Conservation (phyloP, 371 early-diverging fungal genomes). For the Nematocida minor region DNA sequence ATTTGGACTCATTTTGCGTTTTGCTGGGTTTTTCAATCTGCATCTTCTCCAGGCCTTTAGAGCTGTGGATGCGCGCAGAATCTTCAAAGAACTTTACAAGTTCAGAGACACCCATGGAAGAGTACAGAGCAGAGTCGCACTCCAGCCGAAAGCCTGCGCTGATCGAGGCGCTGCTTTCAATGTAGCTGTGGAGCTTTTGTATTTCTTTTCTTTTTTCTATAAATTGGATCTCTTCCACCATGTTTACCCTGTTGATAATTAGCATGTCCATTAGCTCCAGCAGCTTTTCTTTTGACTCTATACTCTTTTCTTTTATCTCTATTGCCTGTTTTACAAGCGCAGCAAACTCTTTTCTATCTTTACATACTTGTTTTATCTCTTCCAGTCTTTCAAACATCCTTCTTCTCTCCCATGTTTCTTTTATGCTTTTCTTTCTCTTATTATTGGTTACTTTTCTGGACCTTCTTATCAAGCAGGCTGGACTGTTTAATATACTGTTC, state of each 20-base stretch:
- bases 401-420: background rate
- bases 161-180: too few species aligned
- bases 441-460: background rate
- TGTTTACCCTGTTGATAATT: slow-evolving; percentile 33
- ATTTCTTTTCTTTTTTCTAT: background rate
- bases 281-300: slow-evolving; percentile 3
- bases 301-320: slow-evolving; percentile 11
- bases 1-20: too few species aligned
- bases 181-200: background rate
- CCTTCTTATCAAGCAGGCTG: background rate
- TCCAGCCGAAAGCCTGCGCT: too few species aligned
- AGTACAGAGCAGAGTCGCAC: too few species aligned
- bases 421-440: background rate
- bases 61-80: too few species aligned
- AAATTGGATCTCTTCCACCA: slow-evolving; percentile 10
- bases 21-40: too few species aligned
- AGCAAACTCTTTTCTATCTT: background rate
- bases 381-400: background rate
- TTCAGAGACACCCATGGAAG: too few species aligned
- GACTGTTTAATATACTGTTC: slow-evolving; percentile 29
- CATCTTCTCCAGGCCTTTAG: too few species aligned
- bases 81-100: too few species aligned
- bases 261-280: slow-evolving; percentile 29
- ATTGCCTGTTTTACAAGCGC: slow-evolving; percentile 7
- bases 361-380: background rate